Base-by-base conservation (phyloP, 139 green algal species). In the Tetraselmis chui region DNA sequence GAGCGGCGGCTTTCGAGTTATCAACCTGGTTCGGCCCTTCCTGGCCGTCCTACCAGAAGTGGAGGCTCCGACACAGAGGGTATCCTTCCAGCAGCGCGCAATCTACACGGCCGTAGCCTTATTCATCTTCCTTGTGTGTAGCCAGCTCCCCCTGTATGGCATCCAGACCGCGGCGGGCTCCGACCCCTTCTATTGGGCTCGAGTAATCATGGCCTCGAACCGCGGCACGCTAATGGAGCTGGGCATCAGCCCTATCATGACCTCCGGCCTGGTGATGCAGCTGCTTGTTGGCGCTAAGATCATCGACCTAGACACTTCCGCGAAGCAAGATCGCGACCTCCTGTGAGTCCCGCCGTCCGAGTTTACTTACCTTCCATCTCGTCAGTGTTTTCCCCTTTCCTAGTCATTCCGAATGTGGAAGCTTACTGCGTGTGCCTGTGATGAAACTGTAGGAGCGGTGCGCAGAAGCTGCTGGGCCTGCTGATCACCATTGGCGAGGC, bases 401-500 rank as follows among this genome's bases (percentile, higher is more conserved):
- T 67, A 5, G 11, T 67, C 45, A 67, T 5, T 67, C 11, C 5
- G 45, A 18, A 18, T 67, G 45, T 67, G 45, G 45, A 18, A 18
- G 45, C 18, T 5, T 5, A 67, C 45, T 67, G 45, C 5, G 45
- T 5, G 11, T 67, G 45, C 45, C 11, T 67, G 45, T 67, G 45
- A 5, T 5, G 45, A 2, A 2, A 22, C 74, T 76, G 78, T 85
- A 96, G 93, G 76, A 94, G 97, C 82, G 95, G 94, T 29, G 95
- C 95, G 1, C 93, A 99, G 85, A 98, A 98, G 87, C 91, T 98
- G 27, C 88, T 99, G 77, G 96, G 93, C n/a, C 90, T 99, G 28
- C 84, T 99, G 28, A 99, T 99, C 90, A 99, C 97, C 29, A 95
- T 99, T 58, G 97, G 97, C 76, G 94, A 99, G 89, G 97, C 97